phyloP scores from a whole-genome alignment of 441 rosid genomes.

The Lagerstroemia fauriei region DNA sequence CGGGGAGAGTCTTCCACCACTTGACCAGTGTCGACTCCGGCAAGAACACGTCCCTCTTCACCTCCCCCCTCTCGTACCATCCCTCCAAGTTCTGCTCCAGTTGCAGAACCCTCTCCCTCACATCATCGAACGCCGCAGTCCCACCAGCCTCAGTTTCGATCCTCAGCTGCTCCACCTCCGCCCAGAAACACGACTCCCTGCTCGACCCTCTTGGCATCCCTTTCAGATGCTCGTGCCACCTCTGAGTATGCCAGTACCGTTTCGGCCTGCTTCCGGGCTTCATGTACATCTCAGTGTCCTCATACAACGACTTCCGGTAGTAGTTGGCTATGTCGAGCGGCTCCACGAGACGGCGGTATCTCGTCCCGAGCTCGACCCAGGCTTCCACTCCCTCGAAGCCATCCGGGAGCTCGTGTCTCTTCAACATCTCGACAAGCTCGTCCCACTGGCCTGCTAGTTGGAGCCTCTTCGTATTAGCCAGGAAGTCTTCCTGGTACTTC shows the following conservation, averaged over 20 bases:
- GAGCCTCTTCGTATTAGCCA: slow-evolving; percentile 66
- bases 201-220: slow-evolving; percentile 23
- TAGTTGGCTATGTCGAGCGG: slow-evolving; percentile 82
- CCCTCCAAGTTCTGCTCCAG: slow-evolving; percentile 31
- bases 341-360: slow-evolving; percentile 57
- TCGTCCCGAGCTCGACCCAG: slow-evolving; percentile 58
- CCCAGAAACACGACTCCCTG: slow-evolving; percentile 62
- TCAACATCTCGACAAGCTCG: slow-evolving; percentile 64
- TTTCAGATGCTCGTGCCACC: slow-evolving; percentile 55
- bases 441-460: slow-evolving; percentile 69
- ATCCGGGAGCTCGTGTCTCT: slow-evolving; percentile 61
- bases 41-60: slow-evolving; percentile 48
- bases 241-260: slow-evolving; percentile 60
- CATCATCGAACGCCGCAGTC: slow-evolving; percentile 13
- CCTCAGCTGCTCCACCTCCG: slow-evolving; percentile 68
- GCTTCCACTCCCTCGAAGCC: slow-evolving; percentile 44
- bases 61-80: slow-evolving; percentile 36
- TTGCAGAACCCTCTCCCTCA: slow-evolving; percentile 21
- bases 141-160: neutral
- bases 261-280: slow-evolving; percentile 54
- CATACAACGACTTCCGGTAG: slow-evolving; percentile 61
- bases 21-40: slow-evolving; percentile 48
- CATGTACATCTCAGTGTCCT: slow-evolving; percentile 71
- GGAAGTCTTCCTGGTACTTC: slow-evolving; percentile 46
- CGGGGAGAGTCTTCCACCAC: slow-evolving; percentile 49